These are phyloP conservation scores for Multifurca ochricompacta DNA, from an alignment of 768 basidiomycete genomes.

Conservation along the genomic window DNA sequence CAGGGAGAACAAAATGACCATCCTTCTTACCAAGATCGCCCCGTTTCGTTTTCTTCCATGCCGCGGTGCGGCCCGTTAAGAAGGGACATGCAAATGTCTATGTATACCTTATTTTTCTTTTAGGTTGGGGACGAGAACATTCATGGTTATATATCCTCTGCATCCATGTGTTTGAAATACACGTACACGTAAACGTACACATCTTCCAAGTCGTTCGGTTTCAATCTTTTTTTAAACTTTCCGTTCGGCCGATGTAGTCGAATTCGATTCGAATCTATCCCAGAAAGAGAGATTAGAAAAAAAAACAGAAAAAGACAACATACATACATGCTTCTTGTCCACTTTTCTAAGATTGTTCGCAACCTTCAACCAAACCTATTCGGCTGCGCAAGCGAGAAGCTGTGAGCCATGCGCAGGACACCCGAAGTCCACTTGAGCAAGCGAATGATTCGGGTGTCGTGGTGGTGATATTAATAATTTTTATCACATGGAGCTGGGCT, in stretches of 20 bases:
- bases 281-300: no score
- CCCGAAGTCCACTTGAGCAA: background rate
- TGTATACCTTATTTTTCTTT: no score
- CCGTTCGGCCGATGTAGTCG: no score
- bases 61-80: slow-evolving; percentile 58
- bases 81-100: slow-evolving; percentile 24
- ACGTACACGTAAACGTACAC: background rate
- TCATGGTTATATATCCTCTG: background rate
- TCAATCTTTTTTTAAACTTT: background rate
- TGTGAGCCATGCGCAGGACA: background rate
- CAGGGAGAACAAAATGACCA: slow-evolving; percentile 49
- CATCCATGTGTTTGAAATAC: background rate
- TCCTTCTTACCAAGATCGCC: slow-evolving; percentile 63
- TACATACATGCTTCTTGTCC: background rate
- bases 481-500: slow-evolving; percentile 17
- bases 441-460: background rate
- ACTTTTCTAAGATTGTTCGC: background rate
- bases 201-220: background rate
- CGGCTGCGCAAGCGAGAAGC: slow-evolving; percentile 14
- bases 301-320: no score
- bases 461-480: no score
- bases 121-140: no score
- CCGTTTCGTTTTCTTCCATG: slow-evolving; percentile 32
- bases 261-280: no score
- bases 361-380: background rate